Evolutionary conservation across 2,329 filamentous ascomycete genomes (phyloP).

Genomic region (Venturia oleaginea): DNA sequence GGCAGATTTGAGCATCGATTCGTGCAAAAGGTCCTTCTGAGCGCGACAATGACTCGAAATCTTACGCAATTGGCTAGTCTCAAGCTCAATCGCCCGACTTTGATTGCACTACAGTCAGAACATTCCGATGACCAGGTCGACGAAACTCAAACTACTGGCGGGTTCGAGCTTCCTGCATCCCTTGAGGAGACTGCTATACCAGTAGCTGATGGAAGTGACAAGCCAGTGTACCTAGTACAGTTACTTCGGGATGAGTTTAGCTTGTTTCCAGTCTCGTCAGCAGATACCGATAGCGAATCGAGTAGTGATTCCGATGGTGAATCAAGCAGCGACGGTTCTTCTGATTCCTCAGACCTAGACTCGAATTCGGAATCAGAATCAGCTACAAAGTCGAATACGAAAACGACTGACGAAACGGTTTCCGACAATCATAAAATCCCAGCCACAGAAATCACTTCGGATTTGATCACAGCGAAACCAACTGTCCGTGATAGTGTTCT

Average conservation of each 20-base stretch:
- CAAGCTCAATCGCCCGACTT: conserved; percentile 60
- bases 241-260: conserved; percentile 44
- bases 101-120: conserved; percentile 56
- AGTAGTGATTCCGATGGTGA: conserved; percentile 17
- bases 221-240: conserved; percentile 76
- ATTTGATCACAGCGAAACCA: neutral
- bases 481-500: conserved; percentile 40
- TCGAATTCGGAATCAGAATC: neutral
- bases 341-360: conserved; percentile 1
- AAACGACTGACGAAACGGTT: neutral
- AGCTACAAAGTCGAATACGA: neutral
- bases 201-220: conserved; percentile 41
- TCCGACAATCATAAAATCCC: neutral
- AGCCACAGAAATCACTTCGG: neutral
- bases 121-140: conserved; percentile 21
- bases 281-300: conserved; percentile 23
- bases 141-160: conserved; percentile 20
- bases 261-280: conserved; percentile 14
- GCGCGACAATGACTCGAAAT: conserved; percentile 86
- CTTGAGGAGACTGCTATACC: conserved; percentile 40
- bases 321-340: conserved; percentile 8
- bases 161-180: conserved; percentile 48
- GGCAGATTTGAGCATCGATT: conserved; percentile 39
- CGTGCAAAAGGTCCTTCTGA: conserved; percentile 75
- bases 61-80: conserved; percentile 69